Evolutionary conservation across 768 basidiomycete genomes (phyloP), one percentile per base, ranked within the genome.

Genomic region (Phlebiopsis flavidoalba): DNA sequence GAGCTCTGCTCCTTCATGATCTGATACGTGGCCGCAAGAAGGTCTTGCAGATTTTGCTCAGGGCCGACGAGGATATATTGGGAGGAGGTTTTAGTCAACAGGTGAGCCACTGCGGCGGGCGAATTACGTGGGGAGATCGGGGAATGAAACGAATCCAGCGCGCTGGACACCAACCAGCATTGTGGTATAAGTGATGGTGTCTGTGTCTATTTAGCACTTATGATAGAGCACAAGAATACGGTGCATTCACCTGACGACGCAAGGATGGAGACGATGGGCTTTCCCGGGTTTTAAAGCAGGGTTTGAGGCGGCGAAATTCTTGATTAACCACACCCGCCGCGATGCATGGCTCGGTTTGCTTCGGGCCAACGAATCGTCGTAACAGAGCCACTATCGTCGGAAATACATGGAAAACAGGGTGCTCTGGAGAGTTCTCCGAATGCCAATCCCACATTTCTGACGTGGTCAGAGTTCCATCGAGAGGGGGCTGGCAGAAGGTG

Each of bases 361-460:
- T 64, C 58, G 1, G 58, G 35, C 64, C 64, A 67, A 17, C 40
- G 52, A 45, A 70, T 61, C 4, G 49, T 43, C 24, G 43, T 55
- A 43, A 45, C 21, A 17, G 15, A 31, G 3, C 66, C 64, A 8
- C 53, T 46, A 14, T 51, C 63, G 46, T 69, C 67, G 2, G 62
- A 60, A n/a, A 58, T 64, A 72, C 15, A 65, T 57, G 54, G n/a
- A 72, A 74, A 31, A 73, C 21, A 12, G 73, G 71, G 60, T 77
- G 74, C n/a, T 67, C 57, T 1, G 72, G 67, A 14, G 66, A 68
- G 58, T 74, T 54, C 24, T 64, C 48, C 4, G 59, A 50, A 52
- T 77, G 72, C 67, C 67, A 76, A 50, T 78, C 77, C 31, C 69
- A 71, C 24, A 76, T 51, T 53, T 76, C 66, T 4, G 73, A 68